Base-by-base conservation (phyloP, 257 asterid species). In the Linderniella brevidens region DNA sequence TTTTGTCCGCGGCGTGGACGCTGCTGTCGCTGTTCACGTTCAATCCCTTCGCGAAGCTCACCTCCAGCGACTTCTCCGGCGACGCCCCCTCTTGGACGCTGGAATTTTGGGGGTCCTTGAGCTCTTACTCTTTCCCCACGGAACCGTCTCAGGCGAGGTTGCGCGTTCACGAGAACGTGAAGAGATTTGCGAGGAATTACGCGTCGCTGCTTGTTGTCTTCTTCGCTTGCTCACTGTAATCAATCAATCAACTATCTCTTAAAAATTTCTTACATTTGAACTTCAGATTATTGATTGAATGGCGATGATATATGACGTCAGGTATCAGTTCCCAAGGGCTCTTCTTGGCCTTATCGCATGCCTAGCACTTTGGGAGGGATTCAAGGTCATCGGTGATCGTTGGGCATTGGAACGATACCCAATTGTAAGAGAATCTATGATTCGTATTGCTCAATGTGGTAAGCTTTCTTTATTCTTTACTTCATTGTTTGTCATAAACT, bases 101-200 rank as follows among this genome's bases (percentile, higher is more conserved):
- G 3, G 68, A 74, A 11, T 84, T 88, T 58, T 58, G 80, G 16
- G 98, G 92, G 38, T 70, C 87, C 0, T 42, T 57, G 5, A 75
- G 72, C 5, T 88, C 94, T 5, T 88, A 88, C 61, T 84, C 98
- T 16, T 78, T 78, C 35, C 95, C 98, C 19, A 64, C 92, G 19
- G 80, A 93, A 14, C 75, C 87, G 11, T 73, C 73, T 15, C 98
- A 88, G 81, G 85, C 92, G 42, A 75, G 87, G 42, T 78, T 88
- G 48, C 78, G 98, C 17, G 82, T 78, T 61, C 94, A 84, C 43
- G 96, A 88, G 78, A 88, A 88, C 51, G 76, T 88, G 59, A 88
- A 88, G 61, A 92, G 98, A 50, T 85, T 61, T 48, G 82, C 92
- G 14, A 86, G 84, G 65, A 84, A 88, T 61, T 88, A 84, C 64